Base-by-base conservation (phyloP, 345 rosid genomes). In the Brassica rapa region DNA sequence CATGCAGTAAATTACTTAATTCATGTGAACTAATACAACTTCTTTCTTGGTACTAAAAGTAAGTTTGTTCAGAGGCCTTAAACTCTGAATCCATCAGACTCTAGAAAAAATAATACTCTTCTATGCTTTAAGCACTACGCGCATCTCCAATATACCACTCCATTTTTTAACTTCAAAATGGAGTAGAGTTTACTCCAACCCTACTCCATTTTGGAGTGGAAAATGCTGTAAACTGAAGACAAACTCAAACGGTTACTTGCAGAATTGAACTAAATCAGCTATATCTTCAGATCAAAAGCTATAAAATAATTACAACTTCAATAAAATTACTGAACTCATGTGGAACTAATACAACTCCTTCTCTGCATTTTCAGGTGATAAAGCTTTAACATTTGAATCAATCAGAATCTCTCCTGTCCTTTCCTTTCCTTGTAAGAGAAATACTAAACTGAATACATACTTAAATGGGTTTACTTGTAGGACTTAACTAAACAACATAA, bases 181-280 rank as follows among this genome's bases (percentile, higher is more conserved):
- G 29, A 25, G 29, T 25, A 25, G 29, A 25, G 29, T 25, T 25
- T 25, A 25, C 29, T 25, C 29, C 29, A 25, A 25, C 29, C 29
- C 29, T 25, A 25, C 29, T 25, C 4, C 29, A 25, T 25, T 25
- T 25, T 25, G 29, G 29, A 25, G 29, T 25, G 29, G 29, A 25
- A 25, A 25, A 25, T 25, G 29, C 29, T 25, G 4, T 25, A 53
- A 53, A 16, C 23, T 53, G 24, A 53, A 16, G 23, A 2, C 4
- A 16, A 6, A 53, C 59, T 53, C 59, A 53, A 53, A 55, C 30
- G 16, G 14, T 70, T 41, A 56, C 57, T 72, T 25, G 5, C 15
- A 49, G 12, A 27, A 62, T 19, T 68, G 37, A 68, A 62, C 75
- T 15, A 60, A 49, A 60, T 37, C 65, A 63, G 12, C 29, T 12